Evolutionary conservation across 768 basidiomycete species (phyloP), one percentile per base, ranked within the genome.

Genomic region (Suillus americanus): DNA sequence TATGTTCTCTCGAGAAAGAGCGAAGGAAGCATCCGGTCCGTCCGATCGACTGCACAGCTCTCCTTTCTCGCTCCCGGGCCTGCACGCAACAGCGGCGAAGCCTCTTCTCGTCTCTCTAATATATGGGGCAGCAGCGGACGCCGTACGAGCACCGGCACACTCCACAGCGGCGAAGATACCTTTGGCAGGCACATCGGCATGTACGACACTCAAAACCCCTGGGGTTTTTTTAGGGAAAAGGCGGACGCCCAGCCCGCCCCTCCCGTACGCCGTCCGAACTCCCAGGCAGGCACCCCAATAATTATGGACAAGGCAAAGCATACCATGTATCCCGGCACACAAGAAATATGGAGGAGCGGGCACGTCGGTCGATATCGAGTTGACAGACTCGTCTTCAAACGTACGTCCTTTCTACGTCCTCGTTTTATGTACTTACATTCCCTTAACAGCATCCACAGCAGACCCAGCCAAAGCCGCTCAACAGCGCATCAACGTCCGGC

Each of bases 291-390:
- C 59, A 25, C 48, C 62, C 53, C 71, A 57, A 57, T 56, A 4
- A 66, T 51, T 13, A 12, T 61, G 9, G 67, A 70, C n/a, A 70
- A 71, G 41, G 40, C 53, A 25, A 65, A 41, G 9, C 71, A 68
- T 28, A 72, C 72, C 28, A 63, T 68, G 33, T 45, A 68, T 41
- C 68, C 75, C 3, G 68, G 73, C 28, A 60, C 71, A 30, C 84
- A 86, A 64, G 91, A 92, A 68, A 77, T 86, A 64, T 93, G 91
- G 91, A 77, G 79, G 57, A 89, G 87, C 69, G 82, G 82, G 12
- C 77, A 84, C 41, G 81, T 88, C 45, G 91, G 91, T 14, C 78
- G 82, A 62, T 91, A 87, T 75, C 88, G 81, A 72, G 87, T 92
- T 8, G 82, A 83, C 48, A 80, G 71, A 77, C 78, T 73, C 68